Percentiles rank a stretch among this genome's conserved stretches.
Evolutionary conservation across 2,329 filamentous ascomycete genomes (phyloP).

Genomic region (Aureobasidium mangrovei): DNA sequence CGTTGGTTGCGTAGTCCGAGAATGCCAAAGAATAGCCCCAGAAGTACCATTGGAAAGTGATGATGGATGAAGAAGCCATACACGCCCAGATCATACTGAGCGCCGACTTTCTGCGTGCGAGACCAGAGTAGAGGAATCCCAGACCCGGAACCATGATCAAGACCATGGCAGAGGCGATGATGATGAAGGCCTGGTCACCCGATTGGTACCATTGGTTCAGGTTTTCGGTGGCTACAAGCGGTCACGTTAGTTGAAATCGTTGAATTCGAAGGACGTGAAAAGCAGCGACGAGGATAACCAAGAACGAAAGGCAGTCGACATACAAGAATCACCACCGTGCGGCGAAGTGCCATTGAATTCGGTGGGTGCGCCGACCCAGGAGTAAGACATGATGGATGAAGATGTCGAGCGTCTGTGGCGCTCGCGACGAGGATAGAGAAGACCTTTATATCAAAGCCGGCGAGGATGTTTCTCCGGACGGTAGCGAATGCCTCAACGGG

Average conservation of each 20-base stretch:
- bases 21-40: slow-evolving; percentile 98
- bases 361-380: slow-evolving; percentile 38
- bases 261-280: no score
- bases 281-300: no score
- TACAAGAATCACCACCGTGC: slow-evolving; percentile 72
- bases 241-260: no score
- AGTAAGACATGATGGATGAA: slow-evolving; percentile 38
- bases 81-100: slow-evolving; percentile 95
- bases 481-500: not conserved
- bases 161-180: slow-evolving; percentile 84
- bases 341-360: slow-evolving; percentile 46
- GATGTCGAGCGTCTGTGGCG: slow-evolving; percentile 21
- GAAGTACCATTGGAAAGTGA: slow-evolving; percentile 99
- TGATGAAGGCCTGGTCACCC: slow-evolving; percentile 90
- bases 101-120: slow-evolving; percentile 95
- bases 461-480: not conserved
- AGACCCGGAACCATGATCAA: slow-evolving; percentile 95
- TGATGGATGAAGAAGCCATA: slow-evolving; percentile 85
- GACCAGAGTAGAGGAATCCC: slow-evolving; percentile 92
- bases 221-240: slow-evolving; percentile 61
- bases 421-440: not conserved
- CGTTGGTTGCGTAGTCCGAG: slow-evolving; percentile 69
- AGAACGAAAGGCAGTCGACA: slow-evolving; percentile 29
- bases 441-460: not conserved
- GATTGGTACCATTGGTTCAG: slow-evolving; percentile 92